Conservation (phyloP, 352 stramenopile species). For the Halophytophthora polymorphica region DNA sequence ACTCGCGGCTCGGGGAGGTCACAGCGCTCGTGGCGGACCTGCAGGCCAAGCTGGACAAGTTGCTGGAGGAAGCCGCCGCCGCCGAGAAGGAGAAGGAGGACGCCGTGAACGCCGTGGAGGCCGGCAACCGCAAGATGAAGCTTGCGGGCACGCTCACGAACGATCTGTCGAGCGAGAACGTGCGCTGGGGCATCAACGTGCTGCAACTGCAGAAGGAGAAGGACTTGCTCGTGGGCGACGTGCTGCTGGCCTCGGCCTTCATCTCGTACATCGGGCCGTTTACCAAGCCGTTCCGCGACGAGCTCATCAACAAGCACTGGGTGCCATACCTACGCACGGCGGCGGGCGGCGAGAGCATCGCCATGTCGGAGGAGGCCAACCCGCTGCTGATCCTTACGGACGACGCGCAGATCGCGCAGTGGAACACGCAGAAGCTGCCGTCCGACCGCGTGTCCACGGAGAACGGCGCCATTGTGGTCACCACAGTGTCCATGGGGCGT, state of each 20-base stretch:
- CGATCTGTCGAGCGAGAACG: constrained; percentile 94
- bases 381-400: constrained; percentile 90
- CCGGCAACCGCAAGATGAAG: constrained; percentile 93
- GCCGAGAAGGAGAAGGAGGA: constrained; percentile 93
- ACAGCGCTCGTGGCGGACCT: constrained; percentile 91
- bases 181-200: constrained; percentile 94
- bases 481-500: constrained; percentile 86
- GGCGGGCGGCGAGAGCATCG: constrained; percentile 81
- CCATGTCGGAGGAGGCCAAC: constrained; percentile 90
- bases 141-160: constrained; percentile 93
- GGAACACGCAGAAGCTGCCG: constrained; percentile 92
- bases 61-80: constrained; percentile 86
- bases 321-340: constrained; percentile 88
- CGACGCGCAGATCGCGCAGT: constrained; percentile 91
- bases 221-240: constrained; percentile 91
- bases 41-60: constrained; percentile 90
- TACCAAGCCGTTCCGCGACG: constrained; percentile 92
- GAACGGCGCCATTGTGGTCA: constrained; percentile 92
- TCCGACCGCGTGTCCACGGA: constrained; percentile 93
- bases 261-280: constrained; percentile 96
- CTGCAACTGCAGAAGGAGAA: constrained; percentile 90
- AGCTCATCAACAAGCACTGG: constrained; percentile 93
- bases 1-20: constrained; percentile 86
- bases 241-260: constrained; percentile 92
- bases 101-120: constrained; percentile 89